These are phyloP conservation scores for Gnomoniopsis smithogilvyi DNA, from an alignment of 2,329 filamentous ascomycete species.

Conservation along the genomic window DNA sequence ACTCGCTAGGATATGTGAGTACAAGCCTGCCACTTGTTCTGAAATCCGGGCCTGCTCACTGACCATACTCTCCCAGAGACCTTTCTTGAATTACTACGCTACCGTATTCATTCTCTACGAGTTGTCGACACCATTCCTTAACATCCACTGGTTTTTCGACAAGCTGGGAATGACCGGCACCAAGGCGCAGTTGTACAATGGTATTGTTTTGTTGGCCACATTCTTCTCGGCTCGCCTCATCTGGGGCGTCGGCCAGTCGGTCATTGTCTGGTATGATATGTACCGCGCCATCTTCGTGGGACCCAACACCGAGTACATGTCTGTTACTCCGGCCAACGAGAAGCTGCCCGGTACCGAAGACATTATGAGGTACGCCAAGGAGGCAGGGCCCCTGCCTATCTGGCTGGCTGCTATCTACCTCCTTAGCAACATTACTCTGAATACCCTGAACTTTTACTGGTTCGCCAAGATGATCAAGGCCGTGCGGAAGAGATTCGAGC, in stretches of 20 bases:
- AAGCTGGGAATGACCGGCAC: constrained; percentile 79
- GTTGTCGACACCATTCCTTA: constrained; percentile 79
- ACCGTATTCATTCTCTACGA: constrained; percentile 84
- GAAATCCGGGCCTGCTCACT: neutral
- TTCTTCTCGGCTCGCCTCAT: constrained; percentile 77
- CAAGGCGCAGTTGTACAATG: constrained; percentile 72
- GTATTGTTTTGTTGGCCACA: constrained; percentile 65
- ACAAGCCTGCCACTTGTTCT: neutral
- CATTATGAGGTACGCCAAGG: constrained; percentile 48
- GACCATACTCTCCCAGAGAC: constrained; percentile 52
- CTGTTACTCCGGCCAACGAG: constrained; percentile 31
- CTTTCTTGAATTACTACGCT: constrained; percentile 81
- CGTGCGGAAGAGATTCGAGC: constrained; percentile 70
- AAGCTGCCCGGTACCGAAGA: constrained; percentile 25
- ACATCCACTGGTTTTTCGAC: constrained; percentile 90
- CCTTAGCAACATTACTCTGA: constrained; percentile 67
- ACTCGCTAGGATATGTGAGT: constrained; percentile 76
- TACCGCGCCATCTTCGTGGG: constrained; percentile 52
- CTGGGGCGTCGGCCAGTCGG: constrained; percentile 73
- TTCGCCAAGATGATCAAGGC: constrained; percentile 84
- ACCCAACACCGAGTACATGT: constrained; percentile 30
- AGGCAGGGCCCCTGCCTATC: constrained; percentile 53
- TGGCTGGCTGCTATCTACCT: constrained; percentile 71
- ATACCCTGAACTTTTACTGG: constrained; percentile 79
- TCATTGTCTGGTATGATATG: constrained; percentile 68